phyloP scores from a whole-genome alignment of 2,329 filamentous ascomycete species.

The Aspergillus sp. region DNA sequence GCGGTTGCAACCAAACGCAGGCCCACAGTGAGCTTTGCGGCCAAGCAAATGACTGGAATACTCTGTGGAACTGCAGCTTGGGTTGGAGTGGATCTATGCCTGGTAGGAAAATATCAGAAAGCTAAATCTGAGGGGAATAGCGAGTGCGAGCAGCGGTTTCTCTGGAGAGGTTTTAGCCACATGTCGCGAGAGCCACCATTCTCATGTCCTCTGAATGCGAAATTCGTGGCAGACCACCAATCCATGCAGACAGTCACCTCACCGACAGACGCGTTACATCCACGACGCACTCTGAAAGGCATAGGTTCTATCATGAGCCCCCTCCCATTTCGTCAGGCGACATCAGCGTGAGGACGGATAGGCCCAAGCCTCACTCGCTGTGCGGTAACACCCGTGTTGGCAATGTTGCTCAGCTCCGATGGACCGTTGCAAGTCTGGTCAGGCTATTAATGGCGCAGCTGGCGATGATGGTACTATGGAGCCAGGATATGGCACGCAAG shows the following conservation, averaged over 20 bases:
- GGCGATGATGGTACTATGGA: constrained; percentile 15
- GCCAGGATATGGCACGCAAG: constrained; percentile 1
- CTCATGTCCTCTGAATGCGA: not conserved
- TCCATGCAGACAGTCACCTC: not conserved
- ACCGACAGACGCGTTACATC: constrained; percentile 13
- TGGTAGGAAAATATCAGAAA: constrained; percentile 8
- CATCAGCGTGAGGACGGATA: constrained; percentile 15
- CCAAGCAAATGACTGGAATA: constrained; percentile 15
- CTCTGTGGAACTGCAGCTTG: constrained; percentile 20
- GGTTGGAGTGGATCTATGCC: constrained; percentile 15
- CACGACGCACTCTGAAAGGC: not conserved
- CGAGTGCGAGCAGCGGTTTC: not conserved
- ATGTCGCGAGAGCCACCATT: not conserved
- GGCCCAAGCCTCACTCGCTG: constrained; percentile 20
- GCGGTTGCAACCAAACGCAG: constrained; percentile 32
- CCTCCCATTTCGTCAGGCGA: constrained; percentile 22
- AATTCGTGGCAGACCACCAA: not conserved
- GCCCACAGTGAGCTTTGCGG: constrained; percentile 23
- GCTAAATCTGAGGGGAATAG: not conserved
- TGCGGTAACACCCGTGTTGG: constrained; percentile 22
- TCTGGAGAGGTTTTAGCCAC: constrained; percentile 10
- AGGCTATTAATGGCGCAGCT: constrained; percentile 9
- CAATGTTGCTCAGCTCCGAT: constrained; percentile 17
- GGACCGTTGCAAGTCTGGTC: constrained; percentile 21
- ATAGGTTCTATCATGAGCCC: constrained; percentile 14